Evolutionary conservation across 371 early-diverging fungal species (phyloP), one percentile per base, ranked within the genome.

Genomic region (Choanephora cucurbitarum): DNA sequence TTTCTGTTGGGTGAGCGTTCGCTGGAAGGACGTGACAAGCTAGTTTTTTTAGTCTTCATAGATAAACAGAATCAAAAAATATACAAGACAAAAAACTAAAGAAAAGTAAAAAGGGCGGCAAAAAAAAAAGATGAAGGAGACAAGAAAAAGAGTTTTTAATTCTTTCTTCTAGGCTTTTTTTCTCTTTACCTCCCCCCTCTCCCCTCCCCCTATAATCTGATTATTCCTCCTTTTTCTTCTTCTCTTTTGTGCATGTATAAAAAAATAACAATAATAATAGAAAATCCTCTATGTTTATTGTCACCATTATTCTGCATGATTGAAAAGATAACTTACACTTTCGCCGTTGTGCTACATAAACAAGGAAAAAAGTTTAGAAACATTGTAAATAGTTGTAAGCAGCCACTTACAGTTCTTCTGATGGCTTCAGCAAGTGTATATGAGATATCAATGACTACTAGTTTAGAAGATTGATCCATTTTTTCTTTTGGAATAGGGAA

Each of bases 401-500:
- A 58, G 46, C 32, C 39, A 57, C 73, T 64, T 75, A 78, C 79
- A 49, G 94, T 97, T 60, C 99, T 80, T 64, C 99, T 88, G 61
- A 98, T 98, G 7, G 99, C 99, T 75, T 98, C 99, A 18, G 98
- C 91, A 44, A 98, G 72, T 21, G 94, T 91, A 6, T 85, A 83
- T 34, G 89, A 88, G 46, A 97, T 85, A 74, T 98, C 98, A 67
- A 98, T 93, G 21, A 92, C 76, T 32, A 75, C 69, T 28, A 98
- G 77, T 70, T 98, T 98, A 22, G 80, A 69, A 44, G 88, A 86
- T 40, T 80, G 72, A 2, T 70, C 75, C 32, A 81, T 79, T 68
- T 95, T 91, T 63, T 87, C 87, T 19, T 77, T 75, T 19, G 90
- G 84, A 63, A 94, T 86, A 40, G 97, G 97, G 75, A 93, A 95